Evolutionary conservation across 2,329 filamentous ascomycete species (phyloP).

Genomic region (Aspergillus pseudoterreus): DNA sequence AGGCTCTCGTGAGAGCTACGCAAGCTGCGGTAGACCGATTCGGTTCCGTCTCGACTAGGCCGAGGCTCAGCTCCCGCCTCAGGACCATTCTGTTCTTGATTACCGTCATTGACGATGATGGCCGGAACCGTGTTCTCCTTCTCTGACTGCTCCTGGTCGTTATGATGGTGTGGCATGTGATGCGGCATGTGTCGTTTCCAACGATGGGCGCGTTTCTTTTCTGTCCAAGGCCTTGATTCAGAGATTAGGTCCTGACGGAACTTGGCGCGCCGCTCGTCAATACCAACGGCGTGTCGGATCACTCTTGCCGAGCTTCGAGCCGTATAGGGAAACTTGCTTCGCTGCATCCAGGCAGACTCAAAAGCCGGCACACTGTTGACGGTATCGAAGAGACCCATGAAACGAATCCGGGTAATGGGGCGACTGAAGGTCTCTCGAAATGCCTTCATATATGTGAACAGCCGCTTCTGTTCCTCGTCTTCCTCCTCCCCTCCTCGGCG

Average conservation of each 20-base stretch:
- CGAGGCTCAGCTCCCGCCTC: conserved; percentile 4
- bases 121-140: conserved; percentile 20
- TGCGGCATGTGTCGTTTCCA: conserved; percentile 23
- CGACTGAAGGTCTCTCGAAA: conserved; percentile 78
- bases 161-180: conserved; percentile 15
- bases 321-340: conserved; percentile 66
- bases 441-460: conserved; percentile 71
- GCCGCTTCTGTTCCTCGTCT: conserved; percentile 35
- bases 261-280: conserved; percentile 57
- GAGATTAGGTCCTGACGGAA: conserved; percentile 57
- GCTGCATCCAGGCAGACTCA: conserved; percentile 68
- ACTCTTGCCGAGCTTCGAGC: conserved; percentile 52
- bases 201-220: conserved; percentile 15
- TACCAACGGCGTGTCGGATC: conserved; percentile 56
- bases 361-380: conserved; percentile 78
- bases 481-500: conserved; percentile 26
- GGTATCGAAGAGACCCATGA: conserved; percentile 75
- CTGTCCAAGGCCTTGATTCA: conserved; percentile 33
- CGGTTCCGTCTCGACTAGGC: conserved; percentile 15
- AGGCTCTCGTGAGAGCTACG: conserved; percentile 20
- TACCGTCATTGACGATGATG: conserved; percentile 29
- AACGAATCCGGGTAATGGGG: conserved; percentile 67
- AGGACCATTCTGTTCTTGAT: conserved; percentile 3
- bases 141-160: conserved; percentile 10
- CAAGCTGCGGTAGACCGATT: conserved; percentile 28